Evolutionary conservation across 768 basidiomycete genomes (phyloP), one percentile per base, ranked within the genome.

Genomic region (Macrolepiota albuminosa): DNA sequence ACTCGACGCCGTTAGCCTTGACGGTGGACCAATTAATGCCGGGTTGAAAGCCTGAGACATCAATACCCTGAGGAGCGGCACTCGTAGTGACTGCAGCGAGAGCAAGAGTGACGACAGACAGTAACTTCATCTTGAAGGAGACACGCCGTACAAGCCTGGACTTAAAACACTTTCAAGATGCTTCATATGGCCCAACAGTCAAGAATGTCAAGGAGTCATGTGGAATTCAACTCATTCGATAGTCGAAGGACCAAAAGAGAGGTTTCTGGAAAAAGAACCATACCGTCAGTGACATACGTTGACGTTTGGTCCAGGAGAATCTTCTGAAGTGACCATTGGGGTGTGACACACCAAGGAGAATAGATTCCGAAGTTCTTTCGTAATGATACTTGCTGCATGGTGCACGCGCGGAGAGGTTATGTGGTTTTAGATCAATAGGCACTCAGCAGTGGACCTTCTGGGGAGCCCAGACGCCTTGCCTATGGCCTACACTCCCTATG

Each of bases 11-110:
- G 60, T 81, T 81, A 13, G 76, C 67, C 61, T 73, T 77, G 61
- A 85, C 81, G 3, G 76, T 73, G 42, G 65, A 71, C 84, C 84
- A 87, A 67, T 85, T 72, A 42, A 87, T 69, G 62, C 62, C 66
- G 11, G 75, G 65, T 61, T 87, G 85, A 50, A 72, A 79, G 66
- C 66, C 53, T 10, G 84, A 85, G 58, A 87, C 80, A 60, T 86
- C 85, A 50, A 85, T 81, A 16, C 84, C 84, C 55, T 73, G 65
- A 42, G 78, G 81, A 9, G 78, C 74, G 14, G 62, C 64, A n/a
- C 56, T 56, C 13, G 50, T 54, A 36, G 14, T 58, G 33, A 63
- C 21, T 5, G 60, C 60, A 13, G 54, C 61, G 29, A 66, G 54
- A 54, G 63, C 62, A 42, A 66, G 61, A 33, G 61, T 60, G 29